A percentile compares a stretch with the other conserved stretches of the same genome.
These are phyloP conservation scores for Pythium brassicae DNA, from an alignment of 352 stramenopile genomes.

Conservation along the genomic window DNA sequence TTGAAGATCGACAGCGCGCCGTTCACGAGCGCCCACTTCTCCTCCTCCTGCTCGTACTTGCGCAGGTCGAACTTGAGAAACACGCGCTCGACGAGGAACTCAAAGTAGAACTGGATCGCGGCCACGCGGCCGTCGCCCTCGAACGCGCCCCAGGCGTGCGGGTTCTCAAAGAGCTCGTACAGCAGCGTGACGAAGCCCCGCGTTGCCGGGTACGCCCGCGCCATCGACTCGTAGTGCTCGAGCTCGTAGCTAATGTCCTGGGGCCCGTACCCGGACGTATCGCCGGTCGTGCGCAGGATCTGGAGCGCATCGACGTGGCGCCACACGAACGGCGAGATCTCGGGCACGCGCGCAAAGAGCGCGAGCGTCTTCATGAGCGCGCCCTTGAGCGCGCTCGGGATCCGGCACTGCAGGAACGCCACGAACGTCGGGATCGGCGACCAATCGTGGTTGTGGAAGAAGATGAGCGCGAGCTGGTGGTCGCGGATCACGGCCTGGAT, in stretches of 20 bases:
- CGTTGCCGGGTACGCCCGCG: constrained; percentile 73
- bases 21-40: constrained; percentile 80
- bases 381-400: constrained; percentile 80
- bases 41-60: constrained; percentile 79
- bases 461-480: constrained; percentile 69
- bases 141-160: constrained; percentile 67
- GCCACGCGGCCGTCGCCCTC: constrained; percentile 68
- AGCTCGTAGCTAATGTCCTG: constrained; percentile 83
- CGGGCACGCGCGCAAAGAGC: constrained; percentile 65
- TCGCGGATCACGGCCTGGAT: constrained; percentile 78
- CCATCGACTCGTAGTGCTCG: constrained; percentile 81
- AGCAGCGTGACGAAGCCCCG: constrained; percentile 71
- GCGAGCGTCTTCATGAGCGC: constrained; percentile 84
- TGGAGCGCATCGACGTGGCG: constrained; percentile 80
- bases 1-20: constrained; percentile 72
- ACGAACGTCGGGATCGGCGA: constrained; percentile 80
- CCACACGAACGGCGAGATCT: constrained; percentile 83
- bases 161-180: constrained; percentile 74
- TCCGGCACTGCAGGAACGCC: constrained; percentile 75
- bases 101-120: constrained; percentile 84
- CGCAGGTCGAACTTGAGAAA: constrained; percentile 84
- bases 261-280: constrained; percentile 55
- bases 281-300: constrained; percentile 71
- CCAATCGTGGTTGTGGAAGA: constrained; percentile 87
- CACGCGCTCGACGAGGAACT: constrained; percentile 76